Conservation (phyloP, 768 basidiomycete species). For the Boletus reticuloceps region DNA sequence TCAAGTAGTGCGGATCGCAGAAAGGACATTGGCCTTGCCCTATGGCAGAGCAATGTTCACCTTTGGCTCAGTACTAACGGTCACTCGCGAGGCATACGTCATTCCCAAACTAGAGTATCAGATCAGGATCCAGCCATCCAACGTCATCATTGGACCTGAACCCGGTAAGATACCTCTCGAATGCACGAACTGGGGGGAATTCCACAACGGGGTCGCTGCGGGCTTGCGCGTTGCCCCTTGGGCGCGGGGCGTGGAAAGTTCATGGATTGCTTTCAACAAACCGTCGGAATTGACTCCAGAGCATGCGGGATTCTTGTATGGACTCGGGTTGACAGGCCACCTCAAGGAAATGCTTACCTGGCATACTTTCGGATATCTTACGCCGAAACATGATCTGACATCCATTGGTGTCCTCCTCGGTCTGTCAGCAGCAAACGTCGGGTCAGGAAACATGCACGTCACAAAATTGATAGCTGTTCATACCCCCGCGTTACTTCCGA, state of each 20-base stretch:
- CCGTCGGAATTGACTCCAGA: conserved; percentile 87
- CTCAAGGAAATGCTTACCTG: conserved; percentile 86
- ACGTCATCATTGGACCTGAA: conserved; percentile 62
- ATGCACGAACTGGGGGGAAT: conserved; percentile 88
- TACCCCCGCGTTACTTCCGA: conserved; percentile 88
- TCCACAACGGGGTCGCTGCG: conserved; percentile 95
- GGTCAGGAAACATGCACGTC: conserved; percentile 80
- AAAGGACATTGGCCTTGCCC: conserved; percentile 86
- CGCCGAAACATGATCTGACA: conserved; percentile 93
- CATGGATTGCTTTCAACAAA: conserved; percentile 96
- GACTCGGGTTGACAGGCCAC: conserved; percentile 90
- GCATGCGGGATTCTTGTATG: conserved; percentile 95
- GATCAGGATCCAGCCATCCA: conserved; percentile 72
- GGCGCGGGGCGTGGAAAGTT: conserved; percentile 78
- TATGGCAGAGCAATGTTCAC: conserved; percentile 92
- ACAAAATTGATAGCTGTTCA: conserved; percentile 92
- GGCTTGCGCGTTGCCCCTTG: conserved; percentile 80
- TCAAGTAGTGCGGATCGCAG: conserved; percentile 75
- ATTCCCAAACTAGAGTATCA: conserved; percentile 80
- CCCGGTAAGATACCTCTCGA: conserved; percentile 72
- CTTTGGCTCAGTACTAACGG: conserved; percentile 74
- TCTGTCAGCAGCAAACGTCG: conserved; percentile 87
- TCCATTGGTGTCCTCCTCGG: conserved; percentile 92
- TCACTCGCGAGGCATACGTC: conserved; percentile 73
- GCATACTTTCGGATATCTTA: conserved; percentile 94